phyloP scores from a whole-genome alignment of 441 rosid species.

The Omphalea diandra region DNA sequence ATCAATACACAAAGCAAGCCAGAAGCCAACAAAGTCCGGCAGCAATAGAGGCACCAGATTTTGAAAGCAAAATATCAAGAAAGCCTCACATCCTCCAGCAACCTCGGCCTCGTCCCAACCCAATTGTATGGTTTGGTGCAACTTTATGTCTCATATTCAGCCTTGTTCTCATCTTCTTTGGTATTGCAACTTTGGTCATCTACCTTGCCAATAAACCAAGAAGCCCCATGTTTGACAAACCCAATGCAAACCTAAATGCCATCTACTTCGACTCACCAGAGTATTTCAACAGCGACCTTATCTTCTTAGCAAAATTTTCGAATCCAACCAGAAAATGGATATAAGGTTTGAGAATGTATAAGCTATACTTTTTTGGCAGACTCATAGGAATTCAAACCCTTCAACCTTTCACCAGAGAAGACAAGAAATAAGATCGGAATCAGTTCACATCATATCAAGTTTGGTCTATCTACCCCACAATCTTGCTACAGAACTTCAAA shows the following conservation, averaged over 20 bases:
- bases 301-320: conserved; percentile 63
- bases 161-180: conserved; percentile 66
- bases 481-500: conserved; percentile 52
- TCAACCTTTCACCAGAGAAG: conserved; percentile 67
- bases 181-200: conserved; percentile 68
- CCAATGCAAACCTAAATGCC: conserved; percentile 65
- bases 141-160: conserved; percentile 71
- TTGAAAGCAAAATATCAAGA: conserved; percentile 24
- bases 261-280: conserved; percentile 73
- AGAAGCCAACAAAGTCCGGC: conserved; percentile 26
- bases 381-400: conserved; percentile 54
- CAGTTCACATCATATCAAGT: conserved; percentile 68
- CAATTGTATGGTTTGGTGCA: conserved; percentile 68
- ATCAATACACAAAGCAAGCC: conserved; percentile 33
- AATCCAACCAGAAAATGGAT: conserved; percentile 65
- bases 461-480: conserved; percentile 69
- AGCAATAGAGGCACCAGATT: conserved; percentile 23
- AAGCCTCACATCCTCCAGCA: conserved; percentile 37
- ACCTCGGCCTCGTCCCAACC: conserved; percentile 49
- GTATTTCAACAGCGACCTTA: conserved; percentile 73
- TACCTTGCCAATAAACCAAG: conserved; percentile 60
- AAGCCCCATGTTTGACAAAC: conserved; percentile 68
- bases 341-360: conserved; percentile 55
- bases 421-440: conserved; percentile 46
- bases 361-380: conserved; percentile 62